Evolutionary conservation across 768 basidiomycete species (phyloP), one percentile per base, ranked within the genome.

Genomic region (Lentinula detonsa): DNA sequence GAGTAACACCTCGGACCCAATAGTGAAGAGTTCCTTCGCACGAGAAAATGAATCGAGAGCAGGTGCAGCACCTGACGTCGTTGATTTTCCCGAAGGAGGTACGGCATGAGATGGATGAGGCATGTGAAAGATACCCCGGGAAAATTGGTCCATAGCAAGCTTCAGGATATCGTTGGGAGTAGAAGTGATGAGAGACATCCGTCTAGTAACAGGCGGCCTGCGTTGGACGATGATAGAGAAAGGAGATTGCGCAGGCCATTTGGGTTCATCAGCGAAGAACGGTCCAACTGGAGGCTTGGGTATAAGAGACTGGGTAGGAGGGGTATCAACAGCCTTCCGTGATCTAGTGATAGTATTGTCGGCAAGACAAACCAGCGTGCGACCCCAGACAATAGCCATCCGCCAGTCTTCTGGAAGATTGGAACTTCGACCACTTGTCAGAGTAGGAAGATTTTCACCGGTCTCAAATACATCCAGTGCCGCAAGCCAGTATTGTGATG

Each of bases 401-500:
- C 82, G 79, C 87, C 86, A 90, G 70, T 88, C 85, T 65, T 86
- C 84, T 6, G 75, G 74, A 31, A 53, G 61, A 54, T 69, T 68
- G 48, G 65, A 68, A 15, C 68, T 68, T 1, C 67, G 65, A 39
- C 75, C 76, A 55, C 64, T 73, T 4, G 74, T 74, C 37, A 77
- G 77, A 39, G 77, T 76, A 0, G 85, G 85, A 6, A 86, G 72
- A 64, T 78, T 83, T 66, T 88, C 86, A 48, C 86, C 86, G 6
- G 81, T 83, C 71, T 88, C 85, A 65, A 90, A 86, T 6, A 86
- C 84, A 66, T 88, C 86, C 57, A 90, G 75, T 1, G 87, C 85
- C n/a, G 82, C 79, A 40, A 86, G 77, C 83, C 85, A 89, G 69
- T 87, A 88, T 0, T 81, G 76, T 4, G 76, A 73, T 11, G 84